Base-by-base conservation (phyloP, 139 green algal species). In the Astrephomene gubernaculifera region DNA sequence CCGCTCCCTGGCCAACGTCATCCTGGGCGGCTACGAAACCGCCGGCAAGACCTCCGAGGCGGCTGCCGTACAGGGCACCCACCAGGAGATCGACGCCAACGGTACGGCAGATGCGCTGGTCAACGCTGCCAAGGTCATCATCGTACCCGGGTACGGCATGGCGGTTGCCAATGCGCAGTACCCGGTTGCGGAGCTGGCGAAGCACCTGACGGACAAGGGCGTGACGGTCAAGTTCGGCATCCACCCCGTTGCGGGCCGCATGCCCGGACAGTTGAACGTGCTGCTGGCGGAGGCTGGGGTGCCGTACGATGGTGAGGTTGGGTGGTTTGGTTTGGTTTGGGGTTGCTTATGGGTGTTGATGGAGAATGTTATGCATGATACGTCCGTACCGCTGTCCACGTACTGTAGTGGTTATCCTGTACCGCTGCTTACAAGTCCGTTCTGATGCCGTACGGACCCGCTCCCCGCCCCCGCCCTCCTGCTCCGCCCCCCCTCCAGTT, bases 261-360 rank as follows among this genome's bases (percentile, higher is more conserved):
- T 98, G 95, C 95, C 95, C 4, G 95, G 95, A n/a, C 96, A 98
- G 91, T 93, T 98, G 54, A 98, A 98, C 89, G 96, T 98, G 87
- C 95, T 98, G 89, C 92, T 98, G 61, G 96, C 96, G 0, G 96
- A 98, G 91, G 96, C 96, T 21, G 93, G 93, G 8, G 94, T 97
- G 81, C 90, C 91, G 0, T 96, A 96, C 69, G 94, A 96, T 73
- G 86, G 74, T 71, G 36, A 57, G 68, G 45, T n/a, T n/a, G n/a
- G n/a, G n/a, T 35, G 21, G 31, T 24, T 19, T 39, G 25, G 33
- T 76, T 12, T 76, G 1, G 17, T 25, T 24, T 41, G 36, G 24
- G 49, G 0, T 76, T 31, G 9, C 24, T 45, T 57, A 52, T n/a
- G n/a, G n/a, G n/a, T n/a, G n/a, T n/a, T n/a, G n/a, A n/a, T n/a